Conservation (phyloP, 441 rosid genomes). For the Hura crepitans region DNA sequence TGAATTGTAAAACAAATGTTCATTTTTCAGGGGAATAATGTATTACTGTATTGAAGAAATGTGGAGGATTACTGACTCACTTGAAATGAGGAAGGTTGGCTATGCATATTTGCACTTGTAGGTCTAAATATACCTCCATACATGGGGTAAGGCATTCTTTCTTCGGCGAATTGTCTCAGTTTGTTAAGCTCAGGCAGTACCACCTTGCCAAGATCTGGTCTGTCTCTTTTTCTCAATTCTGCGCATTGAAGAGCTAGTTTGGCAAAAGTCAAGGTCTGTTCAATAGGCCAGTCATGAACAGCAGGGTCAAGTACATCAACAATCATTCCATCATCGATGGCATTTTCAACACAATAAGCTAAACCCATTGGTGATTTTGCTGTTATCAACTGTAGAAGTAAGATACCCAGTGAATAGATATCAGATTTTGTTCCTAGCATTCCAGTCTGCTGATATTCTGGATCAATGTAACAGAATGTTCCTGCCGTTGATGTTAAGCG, state of each 20-base stretch:
- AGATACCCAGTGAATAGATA: constrained; percentile 66
- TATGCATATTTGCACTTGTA: constrained; percentile 29
- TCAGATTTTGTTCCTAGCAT: constrained; percentile 82
- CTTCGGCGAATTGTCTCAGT: constrained; percentile 56
- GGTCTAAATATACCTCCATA: constrained; percentile 20
- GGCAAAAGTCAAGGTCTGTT: constrained; percentile 52
- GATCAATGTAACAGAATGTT: constrained; percentile 87
- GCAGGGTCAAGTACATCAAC: constrained; percentile 46
- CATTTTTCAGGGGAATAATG: too few species aligned
- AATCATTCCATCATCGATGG: constrained; percentile 59
- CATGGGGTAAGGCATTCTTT: constrained; percentile 31
- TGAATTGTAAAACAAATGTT: too few species aligned
- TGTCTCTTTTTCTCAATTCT: constrained; percentile 67
- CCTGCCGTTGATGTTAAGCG: constrained; percentile 87
- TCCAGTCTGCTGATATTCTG: constrained; percentile 88
- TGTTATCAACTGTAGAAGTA: constrained; percentile 76
- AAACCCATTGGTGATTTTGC: constrained; percentile 87
- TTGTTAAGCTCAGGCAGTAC: constrained; percentile 65
- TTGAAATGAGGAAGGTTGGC: constrained; percentile 35
- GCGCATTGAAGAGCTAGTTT: constrained; percentile 65
- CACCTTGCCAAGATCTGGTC: constrained; percentile 67
- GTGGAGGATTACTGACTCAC: constrained; percentile 23
- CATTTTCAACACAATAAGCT: constrained; percentile 52
- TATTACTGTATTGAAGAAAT: too few species aligned
- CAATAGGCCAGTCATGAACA: constrained; percentile 69